Conservation (phyloP, 2,329 filamentous ascomycete species). For the Aquanectria penicillioides region DNA sequence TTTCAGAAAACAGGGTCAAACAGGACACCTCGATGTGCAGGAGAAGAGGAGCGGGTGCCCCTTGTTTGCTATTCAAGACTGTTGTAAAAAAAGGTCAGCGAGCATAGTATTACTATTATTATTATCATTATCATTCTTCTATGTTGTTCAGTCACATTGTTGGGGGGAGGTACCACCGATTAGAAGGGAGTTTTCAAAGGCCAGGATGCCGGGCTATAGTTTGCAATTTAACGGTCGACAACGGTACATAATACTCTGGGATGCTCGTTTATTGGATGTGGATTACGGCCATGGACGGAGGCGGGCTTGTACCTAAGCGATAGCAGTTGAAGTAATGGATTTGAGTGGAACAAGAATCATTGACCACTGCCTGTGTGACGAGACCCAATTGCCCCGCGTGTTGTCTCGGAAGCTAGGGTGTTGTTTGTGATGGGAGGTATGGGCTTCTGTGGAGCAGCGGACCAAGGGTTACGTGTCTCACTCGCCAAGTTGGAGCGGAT, state of each 20-base stretch:
- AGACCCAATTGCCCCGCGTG: no score
- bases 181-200: slow-evolving; percentile 33
- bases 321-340: slow-evolving; percentile 22
- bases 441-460: no score
- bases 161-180: slow-evolving; percentile 23
- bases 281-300: slow-evolving; percentile 11
- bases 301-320: slow-evolving; percentile 11
- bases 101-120: slow-evolving; percentile 32
- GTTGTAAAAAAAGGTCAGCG: slow-evolving; percentile 38
- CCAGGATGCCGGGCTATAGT: slow-evolving; percentile 36
- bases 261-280: slow-evolving; percentile 22
- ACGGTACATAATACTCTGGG: slow-evolving; percentile 35
- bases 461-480: slow-evolving; percentile 4
- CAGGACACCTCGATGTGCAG: slow-evolving; percentile 29
- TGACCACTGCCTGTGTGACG: no score
- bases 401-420: no score
- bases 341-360: not conserved
- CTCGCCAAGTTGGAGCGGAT: not conserved
- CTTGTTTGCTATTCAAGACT: slow-evolving; percentile 34
- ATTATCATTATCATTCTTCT: slow-evolving; percentile 20
- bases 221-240: slow-evolving; percentile 36
- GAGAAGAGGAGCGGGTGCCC: slow-evolving; percentile 16
- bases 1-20: slow-evolving; percentile 34
- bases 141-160: slow-evolving; percentile 13
- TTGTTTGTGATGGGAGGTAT: no score